Evolutionary conservation across 495 filamentous ascomycete genomes (phyloP), one percentile per base, ranked within the genome.

Genomic region (Neurospora terricola): DNA sequence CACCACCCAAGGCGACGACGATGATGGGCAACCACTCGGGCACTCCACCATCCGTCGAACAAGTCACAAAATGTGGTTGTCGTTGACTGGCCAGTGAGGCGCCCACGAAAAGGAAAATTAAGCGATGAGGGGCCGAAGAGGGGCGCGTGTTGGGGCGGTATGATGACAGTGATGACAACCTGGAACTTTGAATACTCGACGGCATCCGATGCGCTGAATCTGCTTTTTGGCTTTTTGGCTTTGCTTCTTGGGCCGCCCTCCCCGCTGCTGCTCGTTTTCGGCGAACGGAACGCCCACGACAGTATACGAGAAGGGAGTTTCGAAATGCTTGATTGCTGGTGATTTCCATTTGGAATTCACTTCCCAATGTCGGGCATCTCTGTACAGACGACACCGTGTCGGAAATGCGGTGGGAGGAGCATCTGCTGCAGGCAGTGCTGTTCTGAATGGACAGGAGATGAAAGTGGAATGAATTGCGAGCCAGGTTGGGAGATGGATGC

Each of bases 41-140:
- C 54, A 66, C 54, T 66, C 54, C 54, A 66, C 54, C 54, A 66
- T 66, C 54, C 27, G 39, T 27, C 30, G 68, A 66, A 62, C 72
- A 73, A 37, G 66, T 72, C 75, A 76, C 54, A 73, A 71, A 71
- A 72, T 75, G 73, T 75, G 78, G 78, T 78, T 72, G 48, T 68
- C 68, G 42, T 45, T 76, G 73, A 79, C 70, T 73, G 78, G 74
- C 70, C 74, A 74, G 62, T 59, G 69, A 77, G 73, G 72, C 76
- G 77, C 77, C 76, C 30, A 72, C 54, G 21, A 62, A 62, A 69
- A 72, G n/a, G 45, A 62, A 37, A 21, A 72, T 37, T 59, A 48
- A 45, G 38, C 36, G 27, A 37, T 16, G 21, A 40, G 5, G 54
- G 23, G 30, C 68, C 40, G n/a, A 62, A 71, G 36, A 66, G 54